Conservation (phyloP, 2,329 filamentous ascomycete species). For the Colletotrichum lindemuthianum region DNA sequence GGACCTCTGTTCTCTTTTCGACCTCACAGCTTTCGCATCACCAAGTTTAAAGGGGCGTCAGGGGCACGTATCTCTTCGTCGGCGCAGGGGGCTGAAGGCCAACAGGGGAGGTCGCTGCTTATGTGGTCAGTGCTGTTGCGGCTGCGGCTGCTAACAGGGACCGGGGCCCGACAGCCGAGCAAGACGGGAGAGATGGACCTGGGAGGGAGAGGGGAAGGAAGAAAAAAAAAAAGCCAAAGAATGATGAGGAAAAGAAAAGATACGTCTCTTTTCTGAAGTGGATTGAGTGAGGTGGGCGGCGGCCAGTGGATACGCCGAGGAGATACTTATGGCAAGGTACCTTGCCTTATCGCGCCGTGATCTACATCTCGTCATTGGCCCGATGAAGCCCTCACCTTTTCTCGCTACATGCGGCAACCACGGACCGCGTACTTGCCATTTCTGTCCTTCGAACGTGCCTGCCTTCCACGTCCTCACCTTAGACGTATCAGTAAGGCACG, state of each 20-base stretch:
- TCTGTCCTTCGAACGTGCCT: background rate
- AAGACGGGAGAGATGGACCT: background rate
- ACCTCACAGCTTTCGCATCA: too few relatives aligned
- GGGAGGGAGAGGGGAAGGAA: background rate
- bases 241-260: too few relatives aligned
- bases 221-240: background rate
- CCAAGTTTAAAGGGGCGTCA: too few relatives aligned
- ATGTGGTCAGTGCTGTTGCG: conserved; percentile 16
- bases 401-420: conserved; percentile 21
- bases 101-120: conserved; percentile 19
- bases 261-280: too few relatives aligned
- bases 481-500: background rate
- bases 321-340: conserved; percentile 30
- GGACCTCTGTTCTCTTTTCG: conserved; percentile 5
- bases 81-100: conserved; percentile 2
- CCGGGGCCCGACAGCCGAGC: background rate
- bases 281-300: too few relatives aligned
- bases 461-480: background rate
- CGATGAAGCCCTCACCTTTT: conserved; percentile 31
- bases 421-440: conserved; percentile 13
- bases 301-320: background rate
- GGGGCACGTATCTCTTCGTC: background rate
- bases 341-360: conserved; percentile 35
- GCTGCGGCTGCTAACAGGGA: conserved; percentile 2
- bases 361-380: conserved; percentile 33